phyloP scores from a whole-genome alignment of 441 rosid species.

The Viola pubescens region DNA sequence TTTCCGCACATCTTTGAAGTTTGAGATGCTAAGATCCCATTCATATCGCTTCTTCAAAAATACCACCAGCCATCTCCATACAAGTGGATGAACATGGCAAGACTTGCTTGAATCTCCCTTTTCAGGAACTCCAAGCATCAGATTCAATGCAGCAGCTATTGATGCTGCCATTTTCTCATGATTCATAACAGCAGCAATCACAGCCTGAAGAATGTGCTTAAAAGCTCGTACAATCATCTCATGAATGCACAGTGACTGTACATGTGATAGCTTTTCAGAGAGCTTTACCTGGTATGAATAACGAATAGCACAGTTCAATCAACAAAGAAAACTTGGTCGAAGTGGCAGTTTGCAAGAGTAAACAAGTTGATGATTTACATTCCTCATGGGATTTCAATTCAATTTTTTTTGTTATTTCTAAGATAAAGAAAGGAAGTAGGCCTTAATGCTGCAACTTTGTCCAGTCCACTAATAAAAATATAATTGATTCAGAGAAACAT shows the following conservation, averaged over 20 bases:
- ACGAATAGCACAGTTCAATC: conserved; percentile 18
- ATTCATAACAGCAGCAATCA: conserved; percentile 37
- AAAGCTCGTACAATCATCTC: conserved; percentile 72
- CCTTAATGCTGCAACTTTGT: neutral
- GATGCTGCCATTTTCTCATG: conserved; percentile 37
- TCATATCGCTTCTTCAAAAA: conserved; percentile 48
- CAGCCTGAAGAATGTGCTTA: conserved; percentile 54
- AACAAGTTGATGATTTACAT: neutral
- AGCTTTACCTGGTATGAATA: conserved; percentile 43
- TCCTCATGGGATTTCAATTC: neutral
- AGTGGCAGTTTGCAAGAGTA: neutral
- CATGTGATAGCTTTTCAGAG: conserved; percentile 59
- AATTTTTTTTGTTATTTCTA: neutral
- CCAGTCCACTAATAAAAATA: neutral
- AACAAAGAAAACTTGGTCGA: neutral
- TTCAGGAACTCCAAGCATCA: conserved; percentile 37
- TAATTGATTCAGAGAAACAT: no score
- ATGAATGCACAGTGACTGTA: conserved; percentile 73
- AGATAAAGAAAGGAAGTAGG: neutral
- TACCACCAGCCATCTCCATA: conserved; percentile 45
- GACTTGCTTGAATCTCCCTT: conserved; percentile 24
- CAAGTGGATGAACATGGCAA: conserved; percentile 35
- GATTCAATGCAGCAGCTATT: conserved; percentile 50
- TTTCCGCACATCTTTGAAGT: conserved; percentile 51
- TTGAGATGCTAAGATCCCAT: conserved; percentile 43